Evolutionary conservation across 2,329 filamentous ascomycete species (phyloP).

Genomic region (Calonectria multiphialidica): DNA sequence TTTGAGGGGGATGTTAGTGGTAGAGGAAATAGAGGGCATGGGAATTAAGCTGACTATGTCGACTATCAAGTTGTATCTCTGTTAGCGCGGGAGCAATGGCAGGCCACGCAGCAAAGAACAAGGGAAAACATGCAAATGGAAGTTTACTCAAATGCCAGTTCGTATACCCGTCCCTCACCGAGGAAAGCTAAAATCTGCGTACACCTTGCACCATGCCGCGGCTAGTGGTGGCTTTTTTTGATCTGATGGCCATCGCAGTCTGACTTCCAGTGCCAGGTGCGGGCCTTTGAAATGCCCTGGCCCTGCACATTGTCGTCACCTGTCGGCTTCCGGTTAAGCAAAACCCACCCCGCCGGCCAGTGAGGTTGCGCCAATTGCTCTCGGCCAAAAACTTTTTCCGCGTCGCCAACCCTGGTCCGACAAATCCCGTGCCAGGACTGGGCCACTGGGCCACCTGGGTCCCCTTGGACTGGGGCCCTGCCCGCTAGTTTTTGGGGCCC

Average conservation of each 20-base stretch:
- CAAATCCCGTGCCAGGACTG: conserved; percentile 43
- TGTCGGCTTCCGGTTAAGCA: conserved; percentile 12
- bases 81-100: neutral
- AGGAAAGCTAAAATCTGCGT: conserved; percentile 11
- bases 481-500: conserved; percentile 8
- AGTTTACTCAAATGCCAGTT: conserved; percentile 3
- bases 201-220: conserved; percentile 21
- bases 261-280: conserved; percentile 12
- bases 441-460: conserved; percentile 1
- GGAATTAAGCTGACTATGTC: too few relatives aligned
- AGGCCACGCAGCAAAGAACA: too few relatives aligned
- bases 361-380: conserved; percentile 11
- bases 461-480: neutral
- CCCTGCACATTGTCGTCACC: conserved; percentile 35
- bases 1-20: neutral
- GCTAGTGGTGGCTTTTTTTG: conserved; percentile 22
- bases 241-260: conserved; percentile 2
- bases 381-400: conserved; percentile 42
- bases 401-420: conserved; percentile 31
- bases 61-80: neutral
- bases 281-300: conserved; percentile 6
- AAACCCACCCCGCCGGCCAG: conserved; percentile 10
- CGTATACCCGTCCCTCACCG: conserved; percentile 15
- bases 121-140: neutral
- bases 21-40: neutral